phyloP scores from a whole-genome alignment of 2,329 filamentous ascomycete genomes.

The Fusarium kyushuense region DNA sequence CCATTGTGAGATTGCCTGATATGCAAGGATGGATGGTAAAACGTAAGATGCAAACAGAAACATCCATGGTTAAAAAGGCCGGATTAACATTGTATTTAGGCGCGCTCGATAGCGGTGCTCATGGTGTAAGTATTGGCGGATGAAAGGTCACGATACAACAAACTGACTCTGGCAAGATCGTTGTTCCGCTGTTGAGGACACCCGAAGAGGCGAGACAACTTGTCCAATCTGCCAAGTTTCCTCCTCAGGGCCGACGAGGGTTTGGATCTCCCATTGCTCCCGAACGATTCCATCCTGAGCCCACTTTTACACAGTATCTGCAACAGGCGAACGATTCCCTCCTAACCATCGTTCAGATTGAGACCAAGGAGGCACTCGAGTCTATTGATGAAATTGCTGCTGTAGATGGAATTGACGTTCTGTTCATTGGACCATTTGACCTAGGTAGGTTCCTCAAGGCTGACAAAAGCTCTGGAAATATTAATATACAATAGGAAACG shows the following conservation, averaged over 20 bases:
- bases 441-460: constrained; percentile 57
- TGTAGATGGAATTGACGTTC: constrained; percentile 69
- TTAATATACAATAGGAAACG: constrained; percentile 59
- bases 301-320: constrained; percentile 62
- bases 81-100: constrained; percentile 45
- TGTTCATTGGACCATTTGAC: constrained; percentile 76
- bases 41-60: constrained; percentile 44
- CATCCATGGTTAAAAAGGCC: background rate
- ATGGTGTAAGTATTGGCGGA: constrained; percentile 56
- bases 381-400: constrained; percentile 71
- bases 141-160: background rate
- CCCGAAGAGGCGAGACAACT: constrained; percentile 60
- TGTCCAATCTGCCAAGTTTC: constrained; percentile 63
- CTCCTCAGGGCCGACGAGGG: constrained; percentile 61
- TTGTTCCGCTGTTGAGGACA: constrained; percentile 60
- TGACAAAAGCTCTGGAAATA: background rate
- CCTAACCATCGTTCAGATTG: constrained; percentile 75
- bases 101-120: constrained; percentile 64
- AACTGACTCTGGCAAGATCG: constrained; percentile 51
- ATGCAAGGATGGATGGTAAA: constrained; percentile 61
- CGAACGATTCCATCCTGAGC: constrained; percentile 58
- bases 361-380: constrained; percentile 72
- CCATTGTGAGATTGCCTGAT: constrained; percentile 66
- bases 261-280: constrained; percentile 63
- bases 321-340: constrained; percentile 64